Conservation (phyloP, 2,329 filamentous ascomycete species). For the Sporothrix brunneoviolacea region DNA sequence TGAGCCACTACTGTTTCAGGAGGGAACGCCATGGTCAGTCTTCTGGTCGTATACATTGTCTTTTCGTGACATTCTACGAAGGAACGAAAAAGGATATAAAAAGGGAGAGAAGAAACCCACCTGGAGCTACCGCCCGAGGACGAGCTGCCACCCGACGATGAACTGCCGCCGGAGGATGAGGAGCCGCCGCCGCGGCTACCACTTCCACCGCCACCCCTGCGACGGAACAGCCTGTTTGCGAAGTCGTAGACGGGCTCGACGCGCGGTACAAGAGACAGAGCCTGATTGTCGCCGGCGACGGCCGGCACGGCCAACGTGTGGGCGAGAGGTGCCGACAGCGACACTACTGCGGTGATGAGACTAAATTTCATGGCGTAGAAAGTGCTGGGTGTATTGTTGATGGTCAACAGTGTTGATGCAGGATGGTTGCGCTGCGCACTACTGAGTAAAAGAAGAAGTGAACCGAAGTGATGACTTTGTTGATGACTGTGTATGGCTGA, state of each 20-base stretch:
- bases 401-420: no score
- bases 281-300: not conserved
- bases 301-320: slow-evolving; percentile 21
- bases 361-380: slow-evolving; percentile 18
- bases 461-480: no score
- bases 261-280: not conserved
- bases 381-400: no score
- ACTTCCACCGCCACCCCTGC: slow-evolving; percentile 52
- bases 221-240: slow-evolving; percentile 49
- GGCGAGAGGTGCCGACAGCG: slow-evolving; percentile 15
- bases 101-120: not conserved
- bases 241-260: slow-evolving; percentile 12
- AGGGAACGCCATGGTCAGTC: not conserved
- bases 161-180: slow-evolving; percentile 20
- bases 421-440: no score
- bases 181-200: slow-evolving; percentile 11
- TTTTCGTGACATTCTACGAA: no score
- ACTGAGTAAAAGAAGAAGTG: no score
- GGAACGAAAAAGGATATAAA: not conserved
- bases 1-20: slow-evolving; percentile 15
- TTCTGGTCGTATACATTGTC: not conserved
- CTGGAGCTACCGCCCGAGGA: slow-evolving; percentile 5
- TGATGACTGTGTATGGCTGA: no score
- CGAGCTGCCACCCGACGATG: not conserved
- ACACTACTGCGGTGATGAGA: slow-evolving; percentile 6